A percentile compares a stretch with the other conserved stretches of the same genome.
Conservation (phyloP, 768 basidiomycete species). For the Suillus discolor region DNA sequence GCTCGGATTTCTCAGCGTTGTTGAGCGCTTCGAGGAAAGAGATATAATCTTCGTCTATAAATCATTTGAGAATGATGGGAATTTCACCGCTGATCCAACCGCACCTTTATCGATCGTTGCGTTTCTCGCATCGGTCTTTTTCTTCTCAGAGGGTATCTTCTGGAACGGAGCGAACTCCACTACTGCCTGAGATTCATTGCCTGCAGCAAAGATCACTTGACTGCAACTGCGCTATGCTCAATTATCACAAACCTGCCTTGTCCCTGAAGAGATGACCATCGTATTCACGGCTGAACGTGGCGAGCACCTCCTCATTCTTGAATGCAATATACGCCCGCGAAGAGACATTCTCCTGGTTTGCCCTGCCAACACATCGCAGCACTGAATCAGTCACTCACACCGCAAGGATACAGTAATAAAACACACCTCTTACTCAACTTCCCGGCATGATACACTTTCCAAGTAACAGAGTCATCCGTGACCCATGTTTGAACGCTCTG, state of each 20-base stretch:
- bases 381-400: not conserved
- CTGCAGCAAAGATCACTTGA: slow-evolving; percentile 40
- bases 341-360: slow-evolving; percentile 81
- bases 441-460: slow-evolving; percentile 69
- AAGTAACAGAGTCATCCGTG: slow-evolving; percentile 65
- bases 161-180: slow-evolving; percentile 96
- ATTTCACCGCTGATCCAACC: slow-evolving; percentile 12
- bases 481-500: slow-evolving; percentile 87
- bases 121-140: slow-evolving; percentile 78
- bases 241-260: slow-evolving; percentile 70
- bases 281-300: slow-evolving; percentile 78
- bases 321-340: slow-evolving; percentile 95
- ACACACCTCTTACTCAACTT: slow-evolving; percentile 71
- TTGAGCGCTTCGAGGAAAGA: slow-evolving; percentile 82
- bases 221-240: not conserved
- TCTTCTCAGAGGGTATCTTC: slow-evolving; percentile 73
- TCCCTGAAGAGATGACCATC: slow-evolving; percentile 93
- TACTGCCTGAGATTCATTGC: slow-evolving; percentile 83
- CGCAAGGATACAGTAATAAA: not conserved
- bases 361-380: slow-evolving; percentile 39
- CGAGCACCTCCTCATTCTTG: slow-evolving; percentile 70
- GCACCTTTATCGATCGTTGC: slow-evolving; percentile 90
- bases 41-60: slow-evolving; percentile 76
- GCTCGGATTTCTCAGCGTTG: slow-evolving; percentile 50
- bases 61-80: slow-evolving; percentile 9